These are phyloP conservation scores for Suzukiozyma palmioleophila DNA, from an alignment of 1,139 yeast genomes.

Conservation along the genomic window DNA sequence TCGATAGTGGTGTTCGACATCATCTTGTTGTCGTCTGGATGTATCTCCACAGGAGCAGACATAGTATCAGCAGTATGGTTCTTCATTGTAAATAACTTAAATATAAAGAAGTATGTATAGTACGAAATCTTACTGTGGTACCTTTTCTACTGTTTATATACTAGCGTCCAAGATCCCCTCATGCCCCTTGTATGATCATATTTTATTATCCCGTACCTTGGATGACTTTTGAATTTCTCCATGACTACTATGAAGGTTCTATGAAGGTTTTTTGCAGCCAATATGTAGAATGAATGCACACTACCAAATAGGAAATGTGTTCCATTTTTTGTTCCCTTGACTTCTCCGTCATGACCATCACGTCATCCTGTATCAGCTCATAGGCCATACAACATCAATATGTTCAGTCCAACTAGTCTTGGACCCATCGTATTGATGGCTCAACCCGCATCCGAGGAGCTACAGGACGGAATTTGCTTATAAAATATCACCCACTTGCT, in stretches of 20 bases:
- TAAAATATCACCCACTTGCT: too few relatives aligned
- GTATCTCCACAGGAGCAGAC: not conserved
- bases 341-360: too few relatives aligned
- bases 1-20: conserved; percentile 2
- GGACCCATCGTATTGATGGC: too few relatives aligned
- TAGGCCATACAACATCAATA: too few relatives aligned
- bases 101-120: not conserved
- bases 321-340: too few relatives aligned
- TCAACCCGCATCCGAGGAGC: too few relatives aligned
- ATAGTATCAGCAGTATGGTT: conserved; percentile 1
- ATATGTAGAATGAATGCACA: not conserved
- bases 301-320: too few relatives aligned
- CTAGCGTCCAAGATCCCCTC: not conserved
- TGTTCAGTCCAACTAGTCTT: too few relatives aligned
- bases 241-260: not conserved
- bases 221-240: not conserved
- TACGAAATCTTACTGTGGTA: not conserved
- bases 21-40: not conserved
- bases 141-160: not conserved
- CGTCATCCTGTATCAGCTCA: too few relatives aligned
- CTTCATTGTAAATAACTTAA: not conserved
- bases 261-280: conserved; percentile 1
- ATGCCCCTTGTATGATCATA: not conserved
- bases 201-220: not conserved
- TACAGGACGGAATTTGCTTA: too few relatives aligned